Percentiles rank a stretch among this genome's conserved stretches.
phyloP scores from a whole-genome alignment of 371 early-diverging fungal species.

The Paraphysoderma sedebokerense region DNA sequence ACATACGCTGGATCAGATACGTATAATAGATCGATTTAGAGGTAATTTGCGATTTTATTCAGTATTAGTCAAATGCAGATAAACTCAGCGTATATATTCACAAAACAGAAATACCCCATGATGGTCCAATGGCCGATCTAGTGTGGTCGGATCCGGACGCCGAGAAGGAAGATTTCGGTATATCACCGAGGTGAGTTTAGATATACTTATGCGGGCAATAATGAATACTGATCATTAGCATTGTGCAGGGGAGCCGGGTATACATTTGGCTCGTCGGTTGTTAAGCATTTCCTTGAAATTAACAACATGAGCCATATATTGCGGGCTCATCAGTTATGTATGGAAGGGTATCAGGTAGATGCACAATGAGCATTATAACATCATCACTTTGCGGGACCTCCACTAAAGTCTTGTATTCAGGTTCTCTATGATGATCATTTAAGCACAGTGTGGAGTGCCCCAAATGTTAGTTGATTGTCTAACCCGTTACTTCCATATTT shows the following conservation, averaged over 20 bases:
- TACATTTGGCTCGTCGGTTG: constrained; percentile 73
- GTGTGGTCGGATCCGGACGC: constrained; percentile 96
- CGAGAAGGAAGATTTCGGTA: constrained; percentile 61
- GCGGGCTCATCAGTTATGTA: constrained; percentile 91
- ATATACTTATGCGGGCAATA: no score
- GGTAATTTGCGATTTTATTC: constrained; percentile 22
- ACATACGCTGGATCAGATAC: constrained; percentile 82
- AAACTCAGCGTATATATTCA: not conserved
- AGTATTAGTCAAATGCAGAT: not conserved
- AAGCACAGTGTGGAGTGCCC: constrained; percentile 80
- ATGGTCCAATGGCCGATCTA: constrained; percentile 96
- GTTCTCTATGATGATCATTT: constrained; percentile 70
- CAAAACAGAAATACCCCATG: constrained; percentile 81
- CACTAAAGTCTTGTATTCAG: constrained; percentile 6
- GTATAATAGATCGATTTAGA: constrained; percentile 71
- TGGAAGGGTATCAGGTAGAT: constrained; percentile 76
- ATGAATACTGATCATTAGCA: no score
- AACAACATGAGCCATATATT: constrained; percentile 78
- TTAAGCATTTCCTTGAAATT: constrained; percentile 59
- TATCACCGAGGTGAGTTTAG: constrained; percentile 48
- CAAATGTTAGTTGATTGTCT: constrained; percentile 16
- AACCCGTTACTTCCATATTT: not conserved
- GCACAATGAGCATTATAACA: constrained; percentile 11
- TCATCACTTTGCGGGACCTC: not conserved
- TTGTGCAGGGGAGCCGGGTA: constrained; percentile 82